phyloP scores from a whole-genome alignment of 441 rosid genomes.

The Populus hybrid region DNA sequence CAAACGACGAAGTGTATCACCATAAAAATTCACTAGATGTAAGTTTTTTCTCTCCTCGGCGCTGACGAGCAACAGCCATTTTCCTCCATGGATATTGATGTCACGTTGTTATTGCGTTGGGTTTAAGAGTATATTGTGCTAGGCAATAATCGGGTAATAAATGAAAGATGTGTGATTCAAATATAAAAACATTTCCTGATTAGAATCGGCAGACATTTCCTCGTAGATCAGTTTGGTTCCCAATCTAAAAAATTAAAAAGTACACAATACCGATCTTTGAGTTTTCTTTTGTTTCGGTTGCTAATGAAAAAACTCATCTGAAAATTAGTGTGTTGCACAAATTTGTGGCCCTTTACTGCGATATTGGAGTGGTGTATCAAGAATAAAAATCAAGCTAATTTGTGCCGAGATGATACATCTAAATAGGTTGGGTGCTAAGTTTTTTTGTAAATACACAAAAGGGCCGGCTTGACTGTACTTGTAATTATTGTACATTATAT shows the following conservation, averaged over 20 bases:
- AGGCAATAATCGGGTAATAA: not conserved
- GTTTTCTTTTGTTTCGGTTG: not conserved
- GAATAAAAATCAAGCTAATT: too few relatives aligned
- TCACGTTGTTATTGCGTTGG: not conserved
- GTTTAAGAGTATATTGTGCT: not conserved
- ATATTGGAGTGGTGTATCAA: too few relatives aligned
- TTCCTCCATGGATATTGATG: not conserved
- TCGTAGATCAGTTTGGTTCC: not conserved
- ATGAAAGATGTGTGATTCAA: not conserved
- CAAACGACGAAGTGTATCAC: not conserved
- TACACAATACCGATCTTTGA: not conserved
- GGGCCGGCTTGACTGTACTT: too few relatives aligned
- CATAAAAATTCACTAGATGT: not conserved
- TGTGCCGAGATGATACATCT: too few relatives aligned
- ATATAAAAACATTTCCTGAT: too few relatives aligned
- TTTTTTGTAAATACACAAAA: too few relatives aligned
- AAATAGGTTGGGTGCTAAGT: too few relatives aligned
- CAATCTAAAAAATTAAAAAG: too few relatives aligned
- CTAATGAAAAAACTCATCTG: not conserved
- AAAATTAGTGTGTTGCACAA: too few relatives aligned
- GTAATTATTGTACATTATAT: too few relatives aligned
- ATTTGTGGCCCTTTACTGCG: too few relatives aligned
- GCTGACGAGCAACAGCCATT: not conserved
- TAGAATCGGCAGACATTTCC: not conserved
- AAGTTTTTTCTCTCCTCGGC: not conserved